phyloP scores from a whole-genome alignment of 2,329 filamentous ascomycete genomes.

The Exophiala sp. region DNA sequence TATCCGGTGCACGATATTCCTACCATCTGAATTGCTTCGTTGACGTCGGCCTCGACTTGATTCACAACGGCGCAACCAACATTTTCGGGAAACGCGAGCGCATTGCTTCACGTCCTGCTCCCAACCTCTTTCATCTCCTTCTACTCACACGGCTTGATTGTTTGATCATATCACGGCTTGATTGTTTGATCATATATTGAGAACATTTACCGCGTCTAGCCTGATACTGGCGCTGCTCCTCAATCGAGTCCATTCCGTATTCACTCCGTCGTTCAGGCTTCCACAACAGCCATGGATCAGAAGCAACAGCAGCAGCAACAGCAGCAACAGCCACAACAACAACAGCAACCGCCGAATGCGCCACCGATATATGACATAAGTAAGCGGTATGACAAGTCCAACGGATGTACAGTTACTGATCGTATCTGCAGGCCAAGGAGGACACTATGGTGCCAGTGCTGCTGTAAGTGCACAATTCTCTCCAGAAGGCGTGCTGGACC shows the following conservation, averaged over 20 bases:
- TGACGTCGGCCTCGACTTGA: background rate
- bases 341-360: background rate
- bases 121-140: background rate
- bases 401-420: background rate
- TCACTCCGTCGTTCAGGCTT: background rate
- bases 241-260: too few species aligned
- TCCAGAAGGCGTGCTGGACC: background rate
- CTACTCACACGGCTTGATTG: background rate
- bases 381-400: background rate
- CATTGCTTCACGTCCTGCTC: background rate
- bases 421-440: background rate
- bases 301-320: background rate
- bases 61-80: background rate
- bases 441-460: conserved; percentile 16
- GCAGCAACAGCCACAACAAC: too few species aligned
- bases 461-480: conserved; percentile 5
- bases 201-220: too few species aligned
- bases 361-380: background rate
- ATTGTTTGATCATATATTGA: too few species aligned
- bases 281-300: background rate
- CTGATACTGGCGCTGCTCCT: too few species aligned
- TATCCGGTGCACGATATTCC: background rate
- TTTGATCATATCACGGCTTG: background rate
- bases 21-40: background rate
- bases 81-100: background rate